Conservation (phyloP, 2,329 filamentous ascomycete genomes). For the Botrytis cinerea region DNA sequence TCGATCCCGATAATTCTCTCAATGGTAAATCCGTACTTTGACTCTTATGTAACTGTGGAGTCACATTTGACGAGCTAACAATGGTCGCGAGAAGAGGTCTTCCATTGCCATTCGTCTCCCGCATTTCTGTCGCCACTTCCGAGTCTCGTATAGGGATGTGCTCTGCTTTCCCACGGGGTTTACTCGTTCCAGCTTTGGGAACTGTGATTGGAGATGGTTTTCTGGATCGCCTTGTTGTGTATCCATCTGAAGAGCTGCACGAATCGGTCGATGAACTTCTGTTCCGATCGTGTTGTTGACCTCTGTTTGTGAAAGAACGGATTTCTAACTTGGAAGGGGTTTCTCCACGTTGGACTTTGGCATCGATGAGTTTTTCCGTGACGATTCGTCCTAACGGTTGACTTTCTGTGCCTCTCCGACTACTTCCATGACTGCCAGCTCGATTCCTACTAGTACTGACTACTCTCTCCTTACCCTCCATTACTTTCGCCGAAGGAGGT, state of each 20-base stretch:
- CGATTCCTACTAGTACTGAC: slow-evolving; percentile 59
- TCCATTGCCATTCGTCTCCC: slow-evolving; percentile 23
- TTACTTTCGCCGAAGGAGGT: slow-evolving; percentile 83
- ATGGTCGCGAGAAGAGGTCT: slow-evolving; percentile 35
- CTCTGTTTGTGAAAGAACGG: slow-evolving; percentile 27
- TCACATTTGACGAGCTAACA: slow-evolving; percentile 33
- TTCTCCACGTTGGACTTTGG: slow-evolving; percentile 38
- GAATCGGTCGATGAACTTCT: slow-evolving; percentile 32
- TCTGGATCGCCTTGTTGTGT: slow-evolving; percentile 29
- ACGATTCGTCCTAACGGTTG: slow-evolving; percentile 26
- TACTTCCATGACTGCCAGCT: slow-evolving; percentile 45
- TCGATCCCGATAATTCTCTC: slow-evolving; percentile 15
- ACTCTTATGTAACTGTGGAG: slow-evolving; percentile 23
- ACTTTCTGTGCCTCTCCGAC: slow-evolving; percentile 43
- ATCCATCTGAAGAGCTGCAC: slow-evolving; percentile 30
- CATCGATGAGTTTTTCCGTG: slow-evolving; percentile 39
- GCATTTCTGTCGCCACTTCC: slow-evolving; percentile 29
- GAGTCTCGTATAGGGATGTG: slow-evolving; percentile 34
- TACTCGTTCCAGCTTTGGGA: slow-evolving; percentile 19
- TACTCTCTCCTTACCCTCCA: slow-evolving; percentile 81
- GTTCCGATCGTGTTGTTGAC: slow-evolving; percentile 30
- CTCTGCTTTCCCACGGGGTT: slow-evolving; percentile 31
- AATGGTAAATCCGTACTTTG: slow-evolving; percentile 10
- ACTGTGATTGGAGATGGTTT: slow-evolving; percentile 37
- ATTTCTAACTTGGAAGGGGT: slow-evolving; percentile 34